Evolutionary conservation across 148 eudicot genomes (phyloP).

Genomic region (Silene latifolia): DNA sequence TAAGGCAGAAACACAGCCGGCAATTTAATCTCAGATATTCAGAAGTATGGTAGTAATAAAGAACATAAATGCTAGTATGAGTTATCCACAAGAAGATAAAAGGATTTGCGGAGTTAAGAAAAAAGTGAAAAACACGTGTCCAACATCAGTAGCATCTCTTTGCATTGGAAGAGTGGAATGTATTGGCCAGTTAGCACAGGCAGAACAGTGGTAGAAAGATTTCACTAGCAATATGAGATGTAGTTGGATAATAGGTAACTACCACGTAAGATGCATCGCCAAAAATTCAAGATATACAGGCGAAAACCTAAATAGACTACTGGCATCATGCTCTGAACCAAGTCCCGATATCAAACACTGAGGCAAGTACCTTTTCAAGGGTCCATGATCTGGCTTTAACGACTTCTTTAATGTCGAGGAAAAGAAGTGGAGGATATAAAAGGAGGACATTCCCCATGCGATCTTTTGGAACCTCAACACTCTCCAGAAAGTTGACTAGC

Average conservation of each 20-base stretch:
- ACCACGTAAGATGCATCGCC: too few relatives aligned
- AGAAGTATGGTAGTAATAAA: neutral
- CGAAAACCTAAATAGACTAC: neutral
- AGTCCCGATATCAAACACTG: neutral
- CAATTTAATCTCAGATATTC: conserved; percentile 2
- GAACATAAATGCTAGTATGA: too few relatives aligned
- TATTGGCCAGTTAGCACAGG: neutral
- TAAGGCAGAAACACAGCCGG: conserved; percentile 14
- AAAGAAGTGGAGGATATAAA: conserved; percentile 66
- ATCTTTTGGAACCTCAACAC: conserved; percentile 50
- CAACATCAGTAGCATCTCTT: neutral
- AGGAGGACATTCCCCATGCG: conserved; percentile 51
- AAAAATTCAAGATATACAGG: too few relatives aligned
- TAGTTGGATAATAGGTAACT: too few relatives aligned
- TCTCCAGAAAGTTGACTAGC: conserved; percentile 48
- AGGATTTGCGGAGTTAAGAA: too few relatives aligned
- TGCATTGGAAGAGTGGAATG: neutral
- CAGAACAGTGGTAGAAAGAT: neutral
- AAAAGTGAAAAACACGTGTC: too few relatives aligned
- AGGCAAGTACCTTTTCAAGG: conserved; percentile 56
- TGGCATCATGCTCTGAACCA: neutral
- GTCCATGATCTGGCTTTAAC: conserved; percentile 43
- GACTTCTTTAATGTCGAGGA: conserved; percentile 46
- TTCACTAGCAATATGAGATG: neutral
- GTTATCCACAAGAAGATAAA: too few relatives aligned